Base-by-base conservation (phyloP, 352 stramenopile species). In the Globisporangium solare region DNA sequence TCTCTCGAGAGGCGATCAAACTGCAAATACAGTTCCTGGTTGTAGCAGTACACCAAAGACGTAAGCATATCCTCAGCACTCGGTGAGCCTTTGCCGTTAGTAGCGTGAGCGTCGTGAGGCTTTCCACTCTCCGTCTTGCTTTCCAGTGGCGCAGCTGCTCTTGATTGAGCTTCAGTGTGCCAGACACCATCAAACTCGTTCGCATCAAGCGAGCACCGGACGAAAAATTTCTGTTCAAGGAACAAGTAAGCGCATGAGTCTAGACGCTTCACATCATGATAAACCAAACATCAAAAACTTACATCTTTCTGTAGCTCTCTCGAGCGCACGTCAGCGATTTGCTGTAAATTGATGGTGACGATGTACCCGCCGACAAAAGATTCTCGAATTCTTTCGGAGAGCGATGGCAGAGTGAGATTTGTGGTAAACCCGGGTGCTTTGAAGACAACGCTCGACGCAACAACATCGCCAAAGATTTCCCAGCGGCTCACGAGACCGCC, bases 401-500 rank as follows among this genome's bases (percentile, higher is more conserved):
- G 70, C 45, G 82, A 90, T 20, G 84, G 84, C 13, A 94, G 58
- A 24, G 80, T 89, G 21, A 94, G 74, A 51, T 85, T 92, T n/a
- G 83, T 94, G 11, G 69, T 79, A 54, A 83, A 88, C 0, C 79
- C 84, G 0, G 83, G 80, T 1, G 69, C 62, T 62, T 94, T 87
- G 57, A 94, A 94, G 41, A 92, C 84, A 12, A 94, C 84, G 54
- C 80, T 88, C 32, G 84, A 91, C n/a, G 84, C 84, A 42, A 94
- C 82, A 11, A 89, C 79, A 43, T 94, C 84, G 6, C 84, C 82
- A 47, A 92, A 94, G 59, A 94, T 88, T 63, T 94, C 84, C 84
- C 84, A 94, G 10, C 84, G 81, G 56, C 73, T 86, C 31, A 81
- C 70, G 53, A 73, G 70, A 0, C 71, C 73, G 18, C 68, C 69